Evolutionary conservation across 176 grass and related monocot species (phyloP).

Genomic region (Oryza nivara): DNA sequence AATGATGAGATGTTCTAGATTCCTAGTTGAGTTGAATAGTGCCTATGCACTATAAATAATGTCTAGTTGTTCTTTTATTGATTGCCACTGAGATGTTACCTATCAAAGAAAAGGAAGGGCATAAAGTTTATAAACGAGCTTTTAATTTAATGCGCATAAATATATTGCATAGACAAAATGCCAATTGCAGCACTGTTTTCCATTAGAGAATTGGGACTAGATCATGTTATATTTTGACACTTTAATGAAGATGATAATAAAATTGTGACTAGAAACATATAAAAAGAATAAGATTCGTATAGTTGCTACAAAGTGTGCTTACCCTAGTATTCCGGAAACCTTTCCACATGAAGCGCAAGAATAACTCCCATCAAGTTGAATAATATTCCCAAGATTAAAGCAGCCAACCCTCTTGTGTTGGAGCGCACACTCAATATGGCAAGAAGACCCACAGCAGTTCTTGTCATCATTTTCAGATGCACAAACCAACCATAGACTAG

Average conservation of each 20-base stretch:
- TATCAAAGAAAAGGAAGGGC: constrained; percentile 2
- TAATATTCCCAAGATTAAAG: constrained; percentile 65
- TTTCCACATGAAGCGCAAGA: constrained; percentile 96
- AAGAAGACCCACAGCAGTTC: constrained; percentile 91
- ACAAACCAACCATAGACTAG: constrained; percentile 96
- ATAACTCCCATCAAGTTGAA: constrained; percentile 94
- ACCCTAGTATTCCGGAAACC: constrained; percentile 92
- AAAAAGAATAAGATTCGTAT: neutral
- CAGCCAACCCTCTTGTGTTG: constrained; percentile 70
- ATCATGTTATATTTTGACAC: constrained; percentile 22
- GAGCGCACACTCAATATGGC: constrained; percentile 93
- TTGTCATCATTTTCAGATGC: constrained; percentile 76
- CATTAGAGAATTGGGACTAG: neutral
- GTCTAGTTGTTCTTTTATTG: neutral
- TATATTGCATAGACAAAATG: neutral
- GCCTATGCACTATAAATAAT: constrained; percentile 23
- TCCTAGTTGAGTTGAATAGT: constrained; percentile 25
- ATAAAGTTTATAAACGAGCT: neutral
- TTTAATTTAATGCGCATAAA: neutral
- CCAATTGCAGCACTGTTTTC: neutral
- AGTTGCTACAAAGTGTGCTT: constrained; percentile 33
- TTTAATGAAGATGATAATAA: constrained; percentile 1
- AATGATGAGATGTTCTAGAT: neutral
- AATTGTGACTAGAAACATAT: constrained; percentile 19
- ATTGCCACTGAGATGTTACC: neutral